Base-by-base conservation (phyloP, 495 filamentous ascomycete species). In the Penicillium longicatenatum region DNA sequence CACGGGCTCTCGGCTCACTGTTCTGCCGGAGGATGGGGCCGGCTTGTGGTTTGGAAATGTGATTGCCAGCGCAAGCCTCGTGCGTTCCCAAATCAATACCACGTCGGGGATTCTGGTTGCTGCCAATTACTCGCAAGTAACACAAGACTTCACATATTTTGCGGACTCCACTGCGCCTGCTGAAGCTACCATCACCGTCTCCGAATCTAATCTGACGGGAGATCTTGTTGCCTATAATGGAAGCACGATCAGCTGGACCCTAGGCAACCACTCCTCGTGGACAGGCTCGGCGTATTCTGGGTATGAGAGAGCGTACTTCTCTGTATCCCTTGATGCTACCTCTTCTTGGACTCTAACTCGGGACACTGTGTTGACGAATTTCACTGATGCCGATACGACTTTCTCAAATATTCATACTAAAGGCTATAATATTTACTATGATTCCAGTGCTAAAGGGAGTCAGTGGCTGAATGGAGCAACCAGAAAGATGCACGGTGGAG, bases 1-100 rank as follows among this genome's bases (percentile, higher is more conserved):
- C 19, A 52, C 35, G n/a, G 30, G 51, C 12, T 45, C 48, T 12
- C 17, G 30, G 4, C 26, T 58, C 1, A 37, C 48, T 7, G 31
- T 39, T 3, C 39, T 45, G 16, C 26, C 37, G 3, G 39, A 51
- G 1, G 41, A 45, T 12, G 42, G 16, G 20, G 48, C 55, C 4
- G 48, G 48, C 3, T 39, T 58, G 14, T 58, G 49, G 55, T 58
- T 58, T 46, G 55, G 55, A 7, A 58, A 58, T 37, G 48, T 58
- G 5, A 58, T 58, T 16, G 55, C 55, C 7, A 58, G 41, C 8
- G 48, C 47, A 6, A 35, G 19, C 16, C 39, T 58, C 6, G 29
- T 29, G 1, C 24, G 41, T 6, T 21, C 55, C 6, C 37, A 46
- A 20, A 58, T 58, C 21, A 35, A 52, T n/a, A 41, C 48, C 2